Percentiles rank a stretch among this genome's conserved stretches.
These are phyloP conservation scores for Suaeda aralocaspica DNA, from an alignment of 148 eudicot genomes.

Conservation along the genomic window DNA sequence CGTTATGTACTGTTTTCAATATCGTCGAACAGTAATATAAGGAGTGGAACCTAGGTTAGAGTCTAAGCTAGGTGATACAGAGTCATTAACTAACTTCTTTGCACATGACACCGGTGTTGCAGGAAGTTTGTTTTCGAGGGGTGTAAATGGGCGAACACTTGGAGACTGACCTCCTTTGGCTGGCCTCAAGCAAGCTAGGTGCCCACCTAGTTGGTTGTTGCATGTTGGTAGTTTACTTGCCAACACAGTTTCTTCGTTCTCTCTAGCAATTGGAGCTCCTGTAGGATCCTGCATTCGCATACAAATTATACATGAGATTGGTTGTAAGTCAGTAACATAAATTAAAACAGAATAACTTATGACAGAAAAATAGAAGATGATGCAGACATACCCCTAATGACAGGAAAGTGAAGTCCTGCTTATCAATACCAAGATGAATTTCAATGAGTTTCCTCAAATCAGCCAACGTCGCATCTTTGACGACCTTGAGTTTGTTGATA, in stretches of 20 bases:
- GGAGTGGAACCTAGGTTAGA: constrained; percentile 43
- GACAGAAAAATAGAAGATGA: not conserved
- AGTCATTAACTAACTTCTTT: constrained; percentile 28
- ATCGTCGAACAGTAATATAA: constrained; percentile 34
- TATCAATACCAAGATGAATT: constrained; percentile 59
- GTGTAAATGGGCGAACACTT: constrained; percentile 44
- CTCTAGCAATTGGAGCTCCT: constrained; percentile 68
- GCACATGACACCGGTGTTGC: constrained; percentile 36
- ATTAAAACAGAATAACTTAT: not conserved
- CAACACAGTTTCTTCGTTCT: constrained; percentile 44
- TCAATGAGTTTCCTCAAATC: constrained; percentile 84
- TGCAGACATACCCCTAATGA: constrained; percentile 51
- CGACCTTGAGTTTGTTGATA: constrained; percentile 59
- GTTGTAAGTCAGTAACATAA: not conserved
- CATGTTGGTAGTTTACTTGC: constrained; percentile 68
- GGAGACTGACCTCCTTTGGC: constrained; percentile 37
- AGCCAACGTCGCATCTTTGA: constrained; percentile 66
- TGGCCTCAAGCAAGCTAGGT: constrained; percentile 67
- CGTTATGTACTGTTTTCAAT: constrained; percentile 23
- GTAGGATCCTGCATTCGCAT: constrained; percentile 50
- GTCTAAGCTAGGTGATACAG: constrained; percentile 31
- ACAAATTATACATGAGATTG: constrained; percentile 2
- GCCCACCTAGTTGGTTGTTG: constrained; percentile 55
- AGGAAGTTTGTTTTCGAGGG: constrained; percentile 58
- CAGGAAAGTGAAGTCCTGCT: constrained; percentile 72